Conservation (phyloP, 441 rosid genomes). For the Isatis lusitanica region DNA sequence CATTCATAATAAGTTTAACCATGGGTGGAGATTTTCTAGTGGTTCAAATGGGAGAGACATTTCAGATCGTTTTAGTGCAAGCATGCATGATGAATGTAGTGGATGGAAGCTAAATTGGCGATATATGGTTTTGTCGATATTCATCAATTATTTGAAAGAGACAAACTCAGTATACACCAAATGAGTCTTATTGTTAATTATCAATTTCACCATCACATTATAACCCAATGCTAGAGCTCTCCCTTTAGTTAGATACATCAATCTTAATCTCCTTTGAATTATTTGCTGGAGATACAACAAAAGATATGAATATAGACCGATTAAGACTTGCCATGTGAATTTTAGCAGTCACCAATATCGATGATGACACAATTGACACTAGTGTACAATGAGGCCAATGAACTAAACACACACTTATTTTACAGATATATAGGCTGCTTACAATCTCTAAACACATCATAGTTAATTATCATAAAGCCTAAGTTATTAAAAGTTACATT, state of each 20-base stretch:
- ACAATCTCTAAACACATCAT: background rate
- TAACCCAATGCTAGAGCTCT: background rate
- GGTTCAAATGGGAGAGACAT: slow-evolving; percentile 1
- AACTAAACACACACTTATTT: background rate
- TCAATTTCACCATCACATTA: slow-evolving; percentile 6
- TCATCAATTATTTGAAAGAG: slow-evolving; percentile 34
- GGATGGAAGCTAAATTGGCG: slow-evolving; percentile 2
- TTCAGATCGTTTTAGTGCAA: slow-evolving; percentile 21
- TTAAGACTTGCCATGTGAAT: slow-evolving; percentile 1
- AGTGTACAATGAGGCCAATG: background rate
- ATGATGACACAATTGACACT: background rate
- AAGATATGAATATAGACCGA: background rate
- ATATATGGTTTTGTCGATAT: slow-evolving; percentile 26
- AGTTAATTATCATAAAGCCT: background rate
- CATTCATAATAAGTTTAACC: background rate
- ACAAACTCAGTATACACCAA: slow-evolving; percentile 20
- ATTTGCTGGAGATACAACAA: background rate
- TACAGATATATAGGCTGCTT: background rate
- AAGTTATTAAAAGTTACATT: background rate
- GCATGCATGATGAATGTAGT: slow-evolving; percentile 14
- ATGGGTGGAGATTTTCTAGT: background rate
- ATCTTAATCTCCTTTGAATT: background rate
- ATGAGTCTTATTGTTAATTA: background rate
- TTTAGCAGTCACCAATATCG: background rate
- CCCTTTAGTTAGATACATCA: slow-evolving; percentile 18